These are phyloP conservation scores for Boletus sp. DNA, from an alignment of 768 basidiomycete species.

Conservation along the genomic window DNA sequence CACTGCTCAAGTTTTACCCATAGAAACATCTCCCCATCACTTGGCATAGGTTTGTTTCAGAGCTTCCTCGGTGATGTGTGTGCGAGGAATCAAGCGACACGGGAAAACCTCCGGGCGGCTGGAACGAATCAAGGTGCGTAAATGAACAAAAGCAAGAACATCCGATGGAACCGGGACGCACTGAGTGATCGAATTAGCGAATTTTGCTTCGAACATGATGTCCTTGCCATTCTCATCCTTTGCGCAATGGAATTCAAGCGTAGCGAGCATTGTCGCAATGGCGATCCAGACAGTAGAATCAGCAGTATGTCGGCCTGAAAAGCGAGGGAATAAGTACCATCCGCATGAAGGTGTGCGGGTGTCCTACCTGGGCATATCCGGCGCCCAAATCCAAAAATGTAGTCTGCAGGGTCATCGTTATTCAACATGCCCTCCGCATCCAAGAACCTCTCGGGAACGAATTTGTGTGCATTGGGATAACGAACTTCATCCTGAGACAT, in stretches of 20 bases:
- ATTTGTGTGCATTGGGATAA: slow-evolving; percentile 8
- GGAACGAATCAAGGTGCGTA: neutral
- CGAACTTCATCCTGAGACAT: slow-evolving; percentile 9
- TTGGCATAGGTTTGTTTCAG: neutral
- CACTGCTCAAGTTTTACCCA: no score
- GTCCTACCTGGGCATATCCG: neutral
- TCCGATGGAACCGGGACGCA: neutral
- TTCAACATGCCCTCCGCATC: slow-evolving; percentile 6
- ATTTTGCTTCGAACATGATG: slow-evolving; percentile 1
- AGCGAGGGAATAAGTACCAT: neutral
- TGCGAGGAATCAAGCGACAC: slow-evolving; percentile 3
- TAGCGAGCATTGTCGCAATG: slow-evolving; percentile 3
- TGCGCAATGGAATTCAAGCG: neutral
- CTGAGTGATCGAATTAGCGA: neutral
- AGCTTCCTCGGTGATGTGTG: neutral
- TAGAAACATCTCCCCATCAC: neutral
- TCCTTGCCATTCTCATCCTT: neutral
- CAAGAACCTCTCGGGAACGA: slow-evolving; percentile 16
- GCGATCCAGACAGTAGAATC: neutral
- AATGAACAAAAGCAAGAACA: neutral
- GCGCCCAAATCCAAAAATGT: slow-evolving; percentile 4
- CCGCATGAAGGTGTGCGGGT: neutral
- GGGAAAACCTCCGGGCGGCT: slow-evolving; percentile 2
- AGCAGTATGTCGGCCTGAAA: neutral
- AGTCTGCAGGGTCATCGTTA: neutral